Evolutionary conservation across 2,329 filamentous ascomycete genomes (phyloP).

Genomic region (Clonostachys sp.): DNA sequence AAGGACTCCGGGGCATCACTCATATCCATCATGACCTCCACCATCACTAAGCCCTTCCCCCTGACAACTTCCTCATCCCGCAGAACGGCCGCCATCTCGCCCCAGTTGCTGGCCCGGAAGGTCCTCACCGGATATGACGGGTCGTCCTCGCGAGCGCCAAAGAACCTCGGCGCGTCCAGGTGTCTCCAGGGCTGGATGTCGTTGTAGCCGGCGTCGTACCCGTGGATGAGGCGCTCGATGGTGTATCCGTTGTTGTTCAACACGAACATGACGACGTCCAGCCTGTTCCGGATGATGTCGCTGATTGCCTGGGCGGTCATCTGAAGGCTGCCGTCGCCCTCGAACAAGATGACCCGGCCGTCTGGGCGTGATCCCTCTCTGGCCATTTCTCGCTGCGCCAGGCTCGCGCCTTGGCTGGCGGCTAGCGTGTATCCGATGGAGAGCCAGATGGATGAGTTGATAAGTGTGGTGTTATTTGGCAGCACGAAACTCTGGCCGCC

Average conservation of each 20-base stretch:
- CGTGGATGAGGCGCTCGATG: conserved; percentile 85
- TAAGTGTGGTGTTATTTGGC: conserved; percentile 67
- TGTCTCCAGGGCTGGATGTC: conserved; percentile 75
- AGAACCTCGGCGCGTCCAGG: conserved; percentile 61
- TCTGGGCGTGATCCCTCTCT: conserved; percentile 35
- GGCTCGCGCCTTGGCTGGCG: conserved; percentile 60
- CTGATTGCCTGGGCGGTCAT: conserved; percentile 79
- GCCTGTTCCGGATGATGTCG: conserved; percentile 72
- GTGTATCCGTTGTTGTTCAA: conserved; percentile 88
- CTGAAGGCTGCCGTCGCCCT: conserved; percentile 83
- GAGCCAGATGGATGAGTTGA: conserved; percentile 76
- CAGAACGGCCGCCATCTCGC: conserved; percentile 63
- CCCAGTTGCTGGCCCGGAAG: conserved; percentile 64
- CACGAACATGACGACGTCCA: conserved; percentile 78
- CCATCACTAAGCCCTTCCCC: too few relatives aligned
- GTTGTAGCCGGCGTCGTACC: conserved; percentile 75
- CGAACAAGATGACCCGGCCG: conserved; percentile 73
- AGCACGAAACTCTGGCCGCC: conserved; percentile 84
- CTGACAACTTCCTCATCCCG: conserved; percentile 51
- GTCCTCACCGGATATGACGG: conserved; percentile 27
- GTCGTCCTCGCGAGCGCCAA: conserved; percentile 55
- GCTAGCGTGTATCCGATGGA: conserved; percentile 60
- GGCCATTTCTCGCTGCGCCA: conserved; percentile 57
- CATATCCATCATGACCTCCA: too few relatives aligned
- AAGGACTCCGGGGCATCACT: too few relatives aligned